Evolutionary conservation across 257 asterid genomes (phyloP).

Genomic region (Solanum chilense): DNA sequence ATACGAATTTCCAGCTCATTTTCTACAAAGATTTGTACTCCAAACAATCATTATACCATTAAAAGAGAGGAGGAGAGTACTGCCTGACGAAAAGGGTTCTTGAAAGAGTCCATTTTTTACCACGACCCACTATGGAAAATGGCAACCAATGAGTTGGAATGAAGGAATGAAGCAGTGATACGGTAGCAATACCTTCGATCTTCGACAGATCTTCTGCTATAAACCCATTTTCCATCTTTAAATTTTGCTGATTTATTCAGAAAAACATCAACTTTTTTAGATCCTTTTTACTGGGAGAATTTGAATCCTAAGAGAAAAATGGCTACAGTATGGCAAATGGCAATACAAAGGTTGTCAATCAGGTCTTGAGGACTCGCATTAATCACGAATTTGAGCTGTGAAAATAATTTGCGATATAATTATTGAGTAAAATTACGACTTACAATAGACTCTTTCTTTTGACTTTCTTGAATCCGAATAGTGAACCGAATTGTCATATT

Average conservation of each 20-base stretch:
- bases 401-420: too few species aligned
- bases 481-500: not conserved
- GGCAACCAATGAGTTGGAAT: conserved; percentile 99
- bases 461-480: not conserved
- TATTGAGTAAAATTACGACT: too few species aligned
- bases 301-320: not conserved
- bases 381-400: not conserved
- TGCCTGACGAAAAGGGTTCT: conserved; percentile 87
- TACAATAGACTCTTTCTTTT: not conserved
- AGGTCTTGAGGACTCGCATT: not conserved
- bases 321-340: not conserved
- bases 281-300: not conserved
- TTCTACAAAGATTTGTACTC: not conserved
- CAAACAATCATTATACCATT: not conserved
- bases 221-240: conserved; percentile 25
- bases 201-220: conserved; percentile 74
- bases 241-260: not conserved
- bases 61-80: conserved; percentile 11
- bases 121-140: conserved; percentile 90
- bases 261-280: not conserved
- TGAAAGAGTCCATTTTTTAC: conserved; percentile 96
- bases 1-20: not conserved
- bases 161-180: conserved; percentile 80
- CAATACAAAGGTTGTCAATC: not conserved
- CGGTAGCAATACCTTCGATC: conserved; percentile 95